Evolutionary conservation across 179 eudicot genomes (phyloP).

Genomic region (Silene noctiflora): DNA sequence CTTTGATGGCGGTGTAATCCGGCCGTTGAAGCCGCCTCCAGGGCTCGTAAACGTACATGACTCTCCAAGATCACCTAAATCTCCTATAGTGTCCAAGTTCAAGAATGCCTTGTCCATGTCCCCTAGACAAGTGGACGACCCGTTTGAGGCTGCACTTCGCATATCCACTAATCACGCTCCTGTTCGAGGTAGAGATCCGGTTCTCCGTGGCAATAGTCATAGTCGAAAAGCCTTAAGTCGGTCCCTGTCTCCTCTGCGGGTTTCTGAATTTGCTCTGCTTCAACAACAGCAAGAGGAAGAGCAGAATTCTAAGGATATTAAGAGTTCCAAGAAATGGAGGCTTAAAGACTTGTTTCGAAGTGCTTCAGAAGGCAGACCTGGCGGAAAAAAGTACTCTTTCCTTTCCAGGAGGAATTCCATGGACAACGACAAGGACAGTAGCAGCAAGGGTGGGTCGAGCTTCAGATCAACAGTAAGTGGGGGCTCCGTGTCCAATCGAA

Average conservation of each 20-base stretch:
- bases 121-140: constrained; percentile 36
- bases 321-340: constrained; percentile 48
- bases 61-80: constrained; percentile 39
- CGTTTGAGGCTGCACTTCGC: constrained; percentile 44
- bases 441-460: constrained; percentile 33
- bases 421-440: constrained; percentile 23
- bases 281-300: constrained; percentile 18
- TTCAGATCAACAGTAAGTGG: constrained; percentile 42
- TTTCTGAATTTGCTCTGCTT: constrained; percentile 46
- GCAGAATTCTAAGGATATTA: neutral
- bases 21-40: constrained; percentile 68
- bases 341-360: constrained; percentile 62
- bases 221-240: constrained; percentile 40
- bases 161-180: constrained; percentile 15
- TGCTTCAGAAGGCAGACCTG: constrained; percentile 53
- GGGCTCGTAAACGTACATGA: constrained; percentile 8
- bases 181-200: constrained; percentile 21
- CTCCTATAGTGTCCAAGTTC: constrained; percentile 26
- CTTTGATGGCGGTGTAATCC: constrained; percentile 66
- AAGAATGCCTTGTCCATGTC: constrained; percentile 38
- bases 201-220: constrained; percentile 7
- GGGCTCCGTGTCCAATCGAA: constrained; percentile 39
- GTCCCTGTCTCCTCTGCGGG: constrained; percentile 63
- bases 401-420: constrained; percentile 20
- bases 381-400: constrained; percentile 28